These are phyloP conservation scores for Bocquillonia castaneifolia DNA, from an alignment of 441 rosid genomes.

Conservation along the genomic window DNA sequence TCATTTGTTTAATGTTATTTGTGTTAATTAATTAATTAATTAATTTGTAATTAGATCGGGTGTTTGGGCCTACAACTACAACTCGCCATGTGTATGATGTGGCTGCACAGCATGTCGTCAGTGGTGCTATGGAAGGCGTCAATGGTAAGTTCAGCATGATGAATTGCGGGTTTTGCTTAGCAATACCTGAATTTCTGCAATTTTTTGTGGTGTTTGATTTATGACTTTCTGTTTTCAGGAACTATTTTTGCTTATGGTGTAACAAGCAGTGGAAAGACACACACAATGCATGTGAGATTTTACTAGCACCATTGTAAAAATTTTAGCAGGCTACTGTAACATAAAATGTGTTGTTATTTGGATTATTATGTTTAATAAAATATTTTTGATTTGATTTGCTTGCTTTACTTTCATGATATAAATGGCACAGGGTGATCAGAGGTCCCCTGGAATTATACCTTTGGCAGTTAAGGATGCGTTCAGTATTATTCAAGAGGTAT, in stretches of 20 bases:
- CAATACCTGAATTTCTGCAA: conserved; percentile 5
- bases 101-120: conserved; percentile 92
- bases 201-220: conserved; percentile 14
- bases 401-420: conserved; percentile 25
- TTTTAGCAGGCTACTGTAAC: background rate
- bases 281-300: conserved; percentile 95
- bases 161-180: conserved; percentile 10
- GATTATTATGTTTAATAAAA: conserved; percentile 12
- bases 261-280: conserved; percentile 99
- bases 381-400: conserved; percentile 20
- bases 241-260: conserved; percentile 99
- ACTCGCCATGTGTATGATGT: conserved; percentile 97
- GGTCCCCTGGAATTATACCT: conserved; percentile 99
- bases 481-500: conserved; percentile 97
- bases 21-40: background rate
- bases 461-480: conserved; percentile 96
- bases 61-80: conserved; percentile 98
- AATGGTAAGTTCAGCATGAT: conserved; percentile 52
- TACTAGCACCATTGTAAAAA: background rate
- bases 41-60: conserved; percentile 54
- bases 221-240: conserved; percentile 52
- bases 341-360: background rate
- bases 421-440: conserved; percentile 98
- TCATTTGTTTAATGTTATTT: background rate
- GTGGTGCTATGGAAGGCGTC: conserved; percentile 96